Percentiles rank a stretch among this genome's conserved stretches.
Conservation (phyloP, 2,329 filamentous ascomycete species). For the Cladosporium sp. region DNA sequence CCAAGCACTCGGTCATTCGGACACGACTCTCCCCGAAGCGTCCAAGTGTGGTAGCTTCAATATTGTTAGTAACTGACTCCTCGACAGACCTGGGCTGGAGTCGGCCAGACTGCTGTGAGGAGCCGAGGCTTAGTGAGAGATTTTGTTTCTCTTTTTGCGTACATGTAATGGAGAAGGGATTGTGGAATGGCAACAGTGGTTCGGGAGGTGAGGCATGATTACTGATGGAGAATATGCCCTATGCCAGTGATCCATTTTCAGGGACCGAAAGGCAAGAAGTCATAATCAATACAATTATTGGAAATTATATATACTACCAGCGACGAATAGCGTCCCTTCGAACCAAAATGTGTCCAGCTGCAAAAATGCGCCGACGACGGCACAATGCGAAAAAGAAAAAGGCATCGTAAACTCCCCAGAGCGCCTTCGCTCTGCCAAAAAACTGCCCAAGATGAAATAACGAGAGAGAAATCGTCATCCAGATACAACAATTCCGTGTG, state of each 20-base stretch:
- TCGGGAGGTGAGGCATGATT: neutral
- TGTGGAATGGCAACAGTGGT: neutral
- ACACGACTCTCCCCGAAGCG: neutral
- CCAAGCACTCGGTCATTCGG: neutral
- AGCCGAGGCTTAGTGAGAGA: neutral
- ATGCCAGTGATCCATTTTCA: neutral
- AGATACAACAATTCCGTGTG: constrained; percentile 8
- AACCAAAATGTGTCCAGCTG: neutral
- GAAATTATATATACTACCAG: neutral
- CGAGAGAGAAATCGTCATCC: neutral
- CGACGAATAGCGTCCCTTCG: neutral
- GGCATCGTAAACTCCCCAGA: neutral
- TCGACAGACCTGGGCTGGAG: neutral
- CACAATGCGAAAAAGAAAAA: neutral
- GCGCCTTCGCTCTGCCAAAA: neutral
- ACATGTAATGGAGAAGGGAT: neutral
- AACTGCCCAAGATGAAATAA: neutral
- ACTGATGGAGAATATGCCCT: neutral
- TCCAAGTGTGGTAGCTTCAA: neutral
- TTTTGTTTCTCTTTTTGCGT: neutral
- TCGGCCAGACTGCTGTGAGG: neutral
- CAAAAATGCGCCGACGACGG: neutral
- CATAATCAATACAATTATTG: neutral
- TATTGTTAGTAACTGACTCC: neutral
- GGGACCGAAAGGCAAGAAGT: neutral